Evolutionary conservation across 2,329 filamentous ascomycete species (phyloP).

Genomic region (Colletotrichum camelliae): DNA sequence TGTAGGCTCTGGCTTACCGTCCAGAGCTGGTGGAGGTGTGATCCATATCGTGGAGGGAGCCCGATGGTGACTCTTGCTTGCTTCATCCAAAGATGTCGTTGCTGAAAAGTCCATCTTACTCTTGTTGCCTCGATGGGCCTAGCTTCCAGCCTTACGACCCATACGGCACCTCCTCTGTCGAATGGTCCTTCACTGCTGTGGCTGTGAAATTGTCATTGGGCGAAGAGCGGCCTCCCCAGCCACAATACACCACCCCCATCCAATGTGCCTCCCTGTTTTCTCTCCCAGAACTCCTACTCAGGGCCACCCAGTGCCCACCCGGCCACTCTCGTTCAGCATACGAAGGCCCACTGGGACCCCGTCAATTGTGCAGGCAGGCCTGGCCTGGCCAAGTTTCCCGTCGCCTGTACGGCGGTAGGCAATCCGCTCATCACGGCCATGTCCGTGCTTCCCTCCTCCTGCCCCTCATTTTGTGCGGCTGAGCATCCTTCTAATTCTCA

Average conservation of each 20-base stretch:
- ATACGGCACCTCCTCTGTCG: not conserved
- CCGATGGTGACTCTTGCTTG: not conserved
- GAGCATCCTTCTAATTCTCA: slow-evolving; percentile 19
- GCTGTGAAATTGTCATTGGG: not conserved
- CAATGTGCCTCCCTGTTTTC: not conserved
- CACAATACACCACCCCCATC: not conserved
- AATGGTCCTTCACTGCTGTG: not conserved
- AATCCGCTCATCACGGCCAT: slow-evolving; percentile 10
- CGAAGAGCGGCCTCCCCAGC: slow-evolving; percentile 8
- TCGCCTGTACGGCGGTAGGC: not conserved
- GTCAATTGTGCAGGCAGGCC: not conserved
- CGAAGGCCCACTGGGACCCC: not conserved
- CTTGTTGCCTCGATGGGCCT: not conserved
- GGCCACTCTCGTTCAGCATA: not conserved
- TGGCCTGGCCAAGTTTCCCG: not conserved
- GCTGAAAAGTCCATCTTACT: not conserved
- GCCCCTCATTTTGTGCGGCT: slow-evolving; percentile 21
- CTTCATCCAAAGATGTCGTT: not conserved
- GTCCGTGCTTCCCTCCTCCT: slow-evolving; percentile 15
- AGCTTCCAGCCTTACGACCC: not conserved
- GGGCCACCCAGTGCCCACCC: not conserved
- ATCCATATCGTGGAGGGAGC: not conserved
- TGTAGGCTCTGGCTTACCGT: not conserved
- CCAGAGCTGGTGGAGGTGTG: not conserved
- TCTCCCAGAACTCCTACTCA: not conserved